A percentile compares a stretch with the other conserved stretches of the same genome.
phyloP scores from a whole-genome alignment of 805 yeast species.

The Candida sanyiensis region DNA sequence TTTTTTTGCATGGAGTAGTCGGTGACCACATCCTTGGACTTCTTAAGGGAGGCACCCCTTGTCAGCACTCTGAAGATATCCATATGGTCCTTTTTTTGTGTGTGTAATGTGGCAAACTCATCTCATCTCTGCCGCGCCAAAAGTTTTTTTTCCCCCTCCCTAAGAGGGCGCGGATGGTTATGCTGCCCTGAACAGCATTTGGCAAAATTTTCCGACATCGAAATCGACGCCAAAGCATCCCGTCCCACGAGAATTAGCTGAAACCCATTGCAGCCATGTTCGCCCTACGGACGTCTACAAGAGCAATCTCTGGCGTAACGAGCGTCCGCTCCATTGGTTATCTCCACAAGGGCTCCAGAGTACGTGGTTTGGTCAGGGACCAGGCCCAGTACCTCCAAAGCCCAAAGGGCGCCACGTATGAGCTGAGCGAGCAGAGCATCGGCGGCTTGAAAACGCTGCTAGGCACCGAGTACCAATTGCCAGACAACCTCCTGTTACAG shows the following conservation, averaged over 20 bases:
- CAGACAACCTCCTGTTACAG: conserved; percentile 64
- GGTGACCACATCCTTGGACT: conserved; percentile 33
- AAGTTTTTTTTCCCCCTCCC: conserved; percentile 1
- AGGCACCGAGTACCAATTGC: conserved; percentile 44
- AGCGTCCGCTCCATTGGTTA: conserved; percentile 31
- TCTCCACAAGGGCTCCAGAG: conserved; percentile 44
- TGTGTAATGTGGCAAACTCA: neutral
- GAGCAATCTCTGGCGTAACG: neutral
- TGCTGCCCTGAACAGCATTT: neutral
- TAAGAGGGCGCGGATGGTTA: conserved; percentile 1
- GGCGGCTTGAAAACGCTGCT: conserved; percentile 44
- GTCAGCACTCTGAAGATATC: conserved; percentile 83
- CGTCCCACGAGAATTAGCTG: no score
- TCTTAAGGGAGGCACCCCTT: conserved; percentile 78
- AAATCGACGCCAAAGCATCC: no score
- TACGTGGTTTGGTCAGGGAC: conserved; percentile 67
- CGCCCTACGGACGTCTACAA: neutral
- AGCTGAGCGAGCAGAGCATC: conserved; percentile 43
- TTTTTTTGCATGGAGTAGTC: conserved; percentile 26
- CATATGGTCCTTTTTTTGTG: conserved; percentile 39
- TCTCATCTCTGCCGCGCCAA: conserved; percentile 10
- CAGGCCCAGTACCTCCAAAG: conserved; percentile 51
- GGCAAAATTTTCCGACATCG: conserved; percentile 1
- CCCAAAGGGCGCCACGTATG: conserved; percentile 51
- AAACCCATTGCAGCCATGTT: no score